Conservation (phyloP, 2,329 filamentous ascomycete genomes). For the Akanthomyces dipterigenus region DNA sequence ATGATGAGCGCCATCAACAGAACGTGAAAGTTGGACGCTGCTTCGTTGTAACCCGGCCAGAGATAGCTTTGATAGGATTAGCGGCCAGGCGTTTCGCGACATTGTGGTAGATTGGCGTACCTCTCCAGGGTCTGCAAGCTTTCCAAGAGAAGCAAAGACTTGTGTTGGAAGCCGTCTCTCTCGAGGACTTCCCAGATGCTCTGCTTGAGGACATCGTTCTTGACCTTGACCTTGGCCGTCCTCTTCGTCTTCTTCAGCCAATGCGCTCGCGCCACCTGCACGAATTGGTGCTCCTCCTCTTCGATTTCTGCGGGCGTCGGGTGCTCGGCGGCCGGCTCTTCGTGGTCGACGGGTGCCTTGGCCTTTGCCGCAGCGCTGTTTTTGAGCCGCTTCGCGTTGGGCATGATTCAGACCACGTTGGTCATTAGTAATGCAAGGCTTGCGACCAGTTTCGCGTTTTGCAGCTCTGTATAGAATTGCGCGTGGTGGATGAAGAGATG, state of each 20-base stretch:
- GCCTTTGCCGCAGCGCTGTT: constrained; percentile 40
- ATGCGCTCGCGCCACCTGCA: constrained; percentile 71
- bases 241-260: constrained; percentile 68
- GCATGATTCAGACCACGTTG: constrained; percentile 34
- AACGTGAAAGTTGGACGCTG: constrained; percentile 87
- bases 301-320: constrained; percentile 60
- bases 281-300: constrained; percentile 65
- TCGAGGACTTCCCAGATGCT: constrained; percentile 87
- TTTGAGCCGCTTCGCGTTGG: constrained; percentile 53
- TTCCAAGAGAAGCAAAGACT: constrained; percentile 75
- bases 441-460: background rate
- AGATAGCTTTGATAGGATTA: constrained; percentile 59
- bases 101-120: constrained; percentile 34
- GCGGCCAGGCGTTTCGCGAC: constrained; percentile 2
- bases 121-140: constrained; percentile 85
- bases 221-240: constrained; percentile 61
- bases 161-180: constrained; percentile 69
- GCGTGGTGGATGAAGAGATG: constrained; percentile 1
- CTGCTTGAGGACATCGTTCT: constrained; percentile 78
- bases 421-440: constrained; percentile 7
- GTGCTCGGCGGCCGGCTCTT: constrained; percentile 29
- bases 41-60: constrained; percentile 87
- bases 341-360: constrained; percentile 27
- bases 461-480: background rate
- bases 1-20: constrained; percentile 78